These are phyloP conservation scores for Lathyrus sativus DNA, from an alignment of 306 rosid genomes.

Conservation along the genomic window DNA sequence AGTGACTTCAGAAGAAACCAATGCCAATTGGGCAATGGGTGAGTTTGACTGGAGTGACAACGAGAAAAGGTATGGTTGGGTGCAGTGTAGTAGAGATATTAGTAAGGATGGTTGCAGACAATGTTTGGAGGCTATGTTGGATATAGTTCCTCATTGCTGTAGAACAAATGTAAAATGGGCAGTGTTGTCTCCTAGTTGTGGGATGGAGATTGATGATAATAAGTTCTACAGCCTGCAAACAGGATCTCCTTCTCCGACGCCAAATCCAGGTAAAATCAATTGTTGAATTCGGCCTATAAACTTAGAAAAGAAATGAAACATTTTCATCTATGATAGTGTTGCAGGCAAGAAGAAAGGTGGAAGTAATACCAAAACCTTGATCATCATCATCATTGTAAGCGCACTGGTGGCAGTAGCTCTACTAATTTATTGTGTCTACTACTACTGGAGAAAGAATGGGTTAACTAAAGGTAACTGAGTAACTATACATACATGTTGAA, in stretches of 20 bases:
- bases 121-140: constrained; percentile 28
- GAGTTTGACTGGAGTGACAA: constrained; percentile 3
- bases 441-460: constrained; percentile 8
- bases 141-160: constrained; percentile 14
- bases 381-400: constrained; percentile 12
- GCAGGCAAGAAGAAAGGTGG: constrained; percentile 17
- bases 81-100: constrained; percentile 35
- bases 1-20: not conserved
- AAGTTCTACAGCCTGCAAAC: constrained; percentile 18
- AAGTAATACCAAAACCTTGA: constrained; percentile 10
- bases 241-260: not conserved
- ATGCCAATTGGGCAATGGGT: not conserved
- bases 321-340: not conserved
- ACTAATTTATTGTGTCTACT: constrained; percentile 24
- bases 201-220: constrained; percentile 16
- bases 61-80: constrained; percentile 31
- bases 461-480: not conserved
- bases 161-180: constrained; percentile 10
- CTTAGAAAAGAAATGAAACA: not conserved
- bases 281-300: not conserved
- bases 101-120: not conserved
- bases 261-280: constrained; percentile 10
- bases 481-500: not conserved
- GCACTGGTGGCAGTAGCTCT: constrained; percentile 20
- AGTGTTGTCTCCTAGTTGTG: constrained; percentile 30